phyloP scores from a whole-genome alignment of 2,329 filamentous ascomycete genomes.

The Penicillium sp. region DNA sequence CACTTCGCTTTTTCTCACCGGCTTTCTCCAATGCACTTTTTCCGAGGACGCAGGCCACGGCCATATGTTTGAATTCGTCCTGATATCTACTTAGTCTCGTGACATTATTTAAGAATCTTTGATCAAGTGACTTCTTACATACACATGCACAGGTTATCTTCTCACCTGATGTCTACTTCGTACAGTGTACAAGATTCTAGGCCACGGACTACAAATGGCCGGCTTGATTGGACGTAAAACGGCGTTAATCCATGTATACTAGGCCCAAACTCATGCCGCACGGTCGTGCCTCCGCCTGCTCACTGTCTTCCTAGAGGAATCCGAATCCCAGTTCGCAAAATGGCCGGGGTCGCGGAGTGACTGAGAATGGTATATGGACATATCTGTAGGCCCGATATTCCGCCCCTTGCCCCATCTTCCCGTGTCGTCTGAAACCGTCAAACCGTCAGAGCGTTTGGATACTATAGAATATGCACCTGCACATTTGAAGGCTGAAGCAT shows the following conservation, averaged over 20 bases:
- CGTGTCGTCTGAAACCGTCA: neutral
- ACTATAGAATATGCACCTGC: slow-evolving; percentile 1
- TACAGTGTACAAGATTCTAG: neutral
- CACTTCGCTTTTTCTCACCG: slow-evolving; percentile 2
- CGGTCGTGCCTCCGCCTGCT: slow-evolving; percentile 5
- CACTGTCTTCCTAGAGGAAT: neutral
- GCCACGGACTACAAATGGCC: slow-evolving; percentile 3
- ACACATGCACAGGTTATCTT: neutral
- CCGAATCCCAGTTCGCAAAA: neutral
- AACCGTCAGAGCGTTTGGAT: neutral
- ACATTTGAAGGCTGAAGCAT: neutral
- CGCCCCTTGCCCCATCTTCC: neutral
- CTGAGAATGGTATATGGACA: neutral
- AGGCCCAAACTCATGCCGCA: slow-evolving; percentile 10
- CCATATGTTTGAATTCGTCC: neutral
- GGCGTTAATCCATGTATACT: neutral
- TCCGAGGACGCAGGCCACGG: neutral
- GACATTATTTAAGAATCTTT: neutral
- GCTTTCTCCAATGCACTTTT: neutral
- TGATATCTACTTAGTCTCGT: neutral
- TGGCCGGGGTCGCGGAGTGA: neutral
- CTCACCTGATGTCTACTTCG: neutral
- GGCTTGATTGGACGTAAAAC: slow-evolving; percentile 2
- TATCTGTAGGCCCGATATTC: neutral
- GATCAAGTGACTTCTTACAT: slow-evolving; percentile 1